These are phyloP conservation scores for Barnettozyma vustinii DNA, from an alignment of 805 yeast genomes.

Conservation along the genomic window DNA sequence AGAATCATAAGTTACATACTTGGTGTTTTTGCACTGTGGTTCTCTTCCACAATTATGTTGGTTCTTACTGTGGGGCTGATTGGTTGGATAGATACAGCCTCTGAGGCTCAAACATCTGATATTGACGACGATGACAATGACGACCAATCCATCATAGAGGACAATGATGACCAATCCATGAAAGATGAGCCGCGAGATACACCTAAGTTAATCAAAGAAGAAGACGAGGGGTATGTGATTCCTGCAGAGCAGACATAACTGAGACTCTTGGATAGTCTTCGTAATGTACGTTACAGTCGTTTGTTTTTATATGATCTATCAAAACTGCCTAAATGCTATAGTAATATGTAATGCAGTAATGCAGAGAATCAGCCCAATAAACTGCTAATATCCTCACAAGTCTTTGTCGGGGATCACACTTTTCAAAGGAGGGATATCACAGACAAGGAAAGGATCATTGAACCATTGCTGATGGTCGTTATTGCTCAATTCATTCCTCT, in stretches of 20 bases:
- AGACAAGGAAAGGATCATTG: constrained; percentile 13
- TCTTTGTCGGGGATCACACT: neutral
- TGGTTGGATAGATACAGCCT: constrained; percentile 12
- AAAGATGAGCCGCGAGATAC: neutral
- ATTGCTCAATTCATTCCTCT: neutral
- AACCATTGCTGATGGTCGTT: constrained; percentile 9
- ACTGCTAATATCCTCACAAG: neutral
- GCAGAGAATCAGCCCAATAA: neutral
- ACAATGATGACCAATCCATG: constrained; percentile 1
- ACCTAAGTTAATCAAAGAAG: neutral
- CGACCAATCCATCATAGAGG: too few relatives aligned
- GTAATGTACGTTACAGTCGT: too few relatives aligned
- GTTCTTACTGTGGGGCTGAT: constrained; percentile 12
- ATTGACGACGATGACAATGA: neutral
- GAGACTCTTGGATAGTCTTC: neutral
- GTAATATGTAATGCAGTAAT: neutral
- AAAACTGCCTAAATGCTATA: too few relatives aligned
- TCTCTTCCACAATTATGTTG: constrained; percentile 11
- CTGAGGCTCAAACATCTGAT: constrained; percentile 7
- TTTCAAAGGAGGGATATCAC: constrained; percentile 13
- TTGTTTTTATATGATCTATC: neutral
- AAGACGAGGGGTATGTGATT: neutral
- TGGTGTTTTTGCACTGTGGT: constrained; percentile 19
- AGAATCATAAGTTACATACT: constrained; percentile 19
- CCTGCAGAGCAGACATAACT: neutral